phyloP scores from a whole-genome alignment of 129 eudicot genomes.

The Heracleum sosnowskyi region DNA sequence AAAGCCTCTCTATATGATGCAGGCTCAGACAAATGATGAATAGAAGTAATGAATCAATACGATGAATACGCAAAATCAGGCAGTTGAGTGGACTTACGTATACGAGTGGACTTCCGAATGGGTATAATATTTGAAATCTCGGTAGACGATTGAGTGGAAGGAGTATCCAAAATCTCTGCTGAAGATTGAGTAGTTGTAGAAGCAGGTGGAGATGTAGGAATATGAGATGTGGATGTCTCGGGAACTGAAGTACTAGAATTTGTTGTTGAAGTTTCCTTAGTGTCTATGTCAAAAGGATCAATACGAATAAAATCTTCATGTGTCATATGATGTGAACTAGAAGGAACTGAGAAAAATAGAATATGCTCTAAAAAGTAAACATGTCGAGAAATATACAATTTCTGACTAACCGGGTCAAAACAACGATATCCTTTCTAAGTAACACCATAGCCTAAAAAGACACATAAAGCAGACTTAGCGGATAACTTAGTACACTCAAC shows the following conservation, averaged over 20 bases:
- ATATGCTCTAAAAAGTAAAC: constrained; percentile 1
- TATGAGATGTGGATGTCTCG: not conserved
- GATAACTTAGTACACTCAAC: no score
- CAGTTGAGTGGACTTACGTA: not conserved
- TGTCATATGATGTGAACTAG: not conserved
- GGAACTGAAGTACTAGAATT: not conserved
- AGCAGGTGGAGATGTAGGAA: not conserved
- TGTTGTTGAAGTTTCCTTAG: not conserved
- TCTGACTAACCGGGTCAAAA: not conserved
- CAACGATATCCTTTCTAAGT: not conserved
- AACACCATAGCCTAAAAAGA: not conserved
- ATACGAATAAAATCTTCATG: not conserved
- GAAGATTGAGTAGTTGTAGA: no score
- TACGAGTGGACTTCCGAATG: not conserved
- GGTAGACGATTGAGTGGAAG: not conserved
- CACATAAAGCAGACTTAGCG: no score
- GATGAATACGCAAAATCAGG: not conserved
- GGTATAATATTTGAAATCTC: not conserved
- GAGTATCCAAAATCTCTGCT: no score
- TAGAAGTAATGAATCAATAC: no score
- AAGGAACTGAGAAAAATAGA: not conserved
- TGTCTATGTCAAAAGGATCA: not conserved
- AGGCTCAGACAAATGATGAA: no score
- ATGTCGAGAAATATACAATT: not conserved
- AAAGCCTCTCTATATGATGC: no score